Conservation (phyloP, 2,329 filamentous ascomycete species). For the Talaromyces sp. region DNA sequence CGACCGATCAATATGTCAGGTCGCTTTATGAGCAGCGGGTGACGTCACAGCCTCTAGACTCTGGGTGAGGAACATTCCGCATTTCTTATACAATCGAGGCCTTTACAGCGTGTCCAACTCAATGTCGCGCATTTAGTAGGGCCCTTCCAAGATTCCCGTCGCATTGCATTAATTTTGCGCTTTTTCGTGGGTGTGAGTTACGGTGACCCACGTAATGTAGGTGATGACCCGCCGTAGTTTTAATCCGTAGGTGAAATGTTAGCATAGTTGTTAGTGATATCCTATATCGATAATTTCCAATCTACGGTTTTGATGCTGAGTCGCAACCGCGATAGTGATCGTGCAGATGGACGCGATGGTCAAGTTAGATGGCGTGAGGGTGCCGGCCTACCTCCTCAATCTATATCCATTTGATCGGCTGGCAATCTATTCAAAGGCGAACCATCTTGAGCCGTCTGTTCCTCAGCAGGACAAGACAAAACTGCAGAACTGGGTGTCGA, state of each 20-base stretch:
- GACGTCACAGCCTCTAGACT: not conserved
- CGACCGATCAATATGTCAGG: not conserved
- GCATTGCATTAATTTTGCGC: not conserved
- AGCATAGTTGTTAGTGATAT: not conserved
- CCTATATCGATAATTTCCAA: not conserved
- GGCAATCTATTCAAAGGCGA: slow-evolving; percentile 10
- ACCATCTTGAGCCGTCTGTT: slow-evolving; percentile 4
- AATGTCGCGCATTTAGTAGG: not conserved
- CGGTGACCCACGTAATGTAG: not conserved
- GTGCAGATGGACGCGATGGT: not conserved
- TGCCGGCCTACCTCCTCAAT: slow-evolving; percentile 12
- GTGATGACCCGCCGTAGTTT: not conserved
- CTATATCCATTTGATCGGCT: slow-evolving; percentile 30
- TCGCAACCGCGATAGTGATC: not conserved
- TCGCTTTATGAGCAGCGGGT: not conserved
- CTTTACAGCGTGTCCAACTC: not conserved
- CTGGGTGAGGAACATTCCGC: not conserved
- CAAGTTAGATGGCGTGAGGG: not conserved
- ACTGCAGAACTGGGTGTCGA: slow-evolving; percentile 16
- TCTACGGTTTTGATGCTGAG: not conserved
- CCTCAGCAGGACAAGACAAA: slow-evolving; percentile 17
- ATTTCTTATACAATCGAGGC: not conserved
- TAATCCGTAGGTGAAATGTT: no score
- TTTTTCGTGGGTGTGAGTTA: not conserved
- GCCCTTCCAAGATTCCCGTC: not conserved